Evolutionary conservation across 164 flowering plant species (phyloP), one percentile per base, ranked within the genome.

Genomic region (Magnolia changhungtana): DNA sequence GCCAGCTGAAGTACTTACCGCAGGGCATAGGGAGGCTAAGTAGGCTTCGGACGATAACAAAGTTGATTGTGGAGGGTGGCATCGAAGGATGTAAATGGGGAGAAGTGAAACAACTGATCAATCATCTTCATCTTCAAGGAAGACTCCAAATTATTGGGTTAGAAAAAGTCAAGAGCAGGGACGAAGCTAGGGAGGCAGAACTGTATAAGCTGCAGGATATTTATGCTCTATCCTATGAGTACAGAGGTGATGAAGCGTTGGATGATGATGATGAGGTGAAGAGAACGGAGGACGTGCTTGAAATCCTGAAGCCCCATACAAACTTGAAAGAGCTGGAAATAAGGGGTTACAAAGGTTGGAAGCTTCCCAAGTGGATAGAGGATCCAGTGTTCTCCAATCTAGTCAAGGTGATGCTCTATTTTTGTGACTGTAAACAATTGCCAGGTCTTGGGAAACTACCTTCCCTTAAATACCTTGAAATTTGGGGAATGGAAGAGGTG

Each of bases 31-130:
- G 69, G 45, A 61, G 20, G 50, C 27, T 73, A 49, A 69, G 69
- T 16, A 16, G 4, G 5, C 74, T 78, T 49, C 50, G 21, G 7
- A 49, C 61, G 2, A 18, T 78, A 24, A 14, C 27, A 1, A 69
- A 78, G 55, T 78, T 78, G 31, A 59, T 63, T 6, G 69, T 74
- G 63, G 63, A 29, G 31, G 76, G 21, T 3, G 63, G 23, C 6
- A 31, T 20, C 29, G 68, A 13, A 8, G 73, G 13, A 19, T 74
- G 72, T 27, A 50, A 69, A 24, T 58, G 69, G 13, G 69, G 69
- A 49, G 80, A 74, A 21, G 29, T 78, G 4, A 11, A 19, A 29
- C 14, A 61, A 61, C 76, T 78, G 59, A 31, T 31, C 37, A 31
- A 78, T 50, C 20, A 21, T 19, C 24, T 23, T 23, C 24, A 23